Evolutionary conservation across 495 filamentous ascomycete genomes (phyloP), one percentile per base, ranked within the genome.

Genomic region (Tuber aestivum): DNA sequence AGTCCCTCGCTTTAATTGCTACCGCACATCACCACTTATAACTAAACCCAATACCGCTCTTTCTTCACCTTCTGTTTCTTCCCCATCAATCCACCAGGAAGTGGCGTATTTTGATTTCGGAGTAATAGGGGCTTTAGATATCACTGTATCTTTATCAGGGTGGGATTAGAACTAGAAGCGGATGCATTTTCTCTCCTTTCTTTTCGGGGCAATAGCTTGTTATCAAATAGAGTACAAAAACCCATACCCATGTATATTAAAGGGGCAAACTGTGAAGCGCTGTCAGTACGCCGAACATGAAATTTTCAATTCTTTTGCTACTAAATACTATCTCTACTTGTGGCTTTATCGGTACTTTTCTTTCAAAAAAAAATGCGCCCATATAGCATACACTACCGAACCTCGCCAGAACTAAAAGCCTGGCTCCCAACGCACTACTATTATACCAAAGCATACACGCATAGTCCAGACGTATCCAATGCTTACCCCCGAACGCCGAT

Each of bases 111-210:
- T 65, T 35, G 56, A 65, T 35, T 65, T 65, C 27, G 56, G 56
- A 35, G 56, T 18, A 32, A 65, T 14, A 12, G 56, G 56, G 56
- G 27, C 18, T 65, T 32, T 65, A 65, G 56, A 65, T 65, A 65
- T 65, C 27, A 65, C 56, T 65, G 56, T 35, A 65, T 65, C 56
- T 65, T 65, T 65, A 65, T 65, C 56, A 32, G 14, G 56, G 56
- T 65, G 56, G 56, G 4, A 35, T 35, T 16, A 35, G 18, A 65
- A 16, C 27, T 65, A 12, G 56, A 65, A 35, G 27, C 56, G 27
- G 10, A 65, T 65, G 27, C 27, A 10, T 50, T 20, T 50, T 45
- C 20, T 45, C 27, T 56, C 35, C 14, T 35, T 56, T 27, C 27
- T 35, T 65, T 65, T 32, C 56, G 10, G 27, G 27, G 56, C 7